Base-by-base conservation (phyloP, 345 rosid species). In the Gossypium raimondii region DNA sequence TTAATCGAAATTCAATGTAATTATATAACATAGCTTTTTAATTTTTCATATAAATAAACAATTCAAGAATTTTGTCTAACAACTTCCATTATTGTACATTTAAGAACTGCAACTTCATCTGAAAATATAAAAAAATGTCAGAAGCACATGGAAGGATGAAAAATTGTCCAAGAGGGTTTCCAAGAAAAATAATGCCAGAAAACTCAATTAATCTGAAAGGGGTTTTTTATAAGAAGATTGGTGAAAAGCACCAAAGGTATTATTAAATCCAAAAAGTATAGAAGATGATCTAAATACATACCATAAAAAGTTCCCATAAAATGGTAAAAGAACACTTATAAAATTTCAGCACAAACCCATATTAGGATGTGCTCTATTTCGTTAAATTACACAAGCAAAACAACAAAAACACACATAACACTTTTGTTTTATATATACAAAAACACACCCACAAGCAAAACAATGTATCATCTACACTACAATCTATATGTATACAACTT, bases 401-500 rank as follows among this genome's bases (percentile, higher is more conserved):
- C 44, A 22, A 1, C 47, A 55, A 53, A 9, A 12, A 64, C 18
- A 43, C 52, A 41, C 52, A 56, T 41, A 7, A 52, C 11, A 55
- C 16, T 25, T 59, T 59, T 59, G 67, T 9, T 45, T 45, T 20
- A 34, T 34, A 4, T 34, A 4, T 34, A 4, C 6, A 4, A 34
- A 27, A 29, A 3, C 1, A 29, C 38, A 29, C 6, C 5, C 38
- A 24, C 25, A 24, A 1, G 25, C 25, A 24, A 24, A 24, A 24
- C 2, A 24, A 24, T 24, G 25, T 1, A 29, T 0, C 5, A 29
- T 4, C 38, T 1, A 34, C 6, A 34, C 0, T 0, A 34, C 0
- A 0, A 4, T 34, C 1, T 34, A 34, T 0, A 0, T 4, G 6
- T 0, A 4, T 29, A 3, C 4, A 29, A 4, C 0, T 0, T 0